Evolutionary conservation across 768 basidiomycete genomes (phyloP).

Genomic region (Ephemerocybe angulata): DNA sequence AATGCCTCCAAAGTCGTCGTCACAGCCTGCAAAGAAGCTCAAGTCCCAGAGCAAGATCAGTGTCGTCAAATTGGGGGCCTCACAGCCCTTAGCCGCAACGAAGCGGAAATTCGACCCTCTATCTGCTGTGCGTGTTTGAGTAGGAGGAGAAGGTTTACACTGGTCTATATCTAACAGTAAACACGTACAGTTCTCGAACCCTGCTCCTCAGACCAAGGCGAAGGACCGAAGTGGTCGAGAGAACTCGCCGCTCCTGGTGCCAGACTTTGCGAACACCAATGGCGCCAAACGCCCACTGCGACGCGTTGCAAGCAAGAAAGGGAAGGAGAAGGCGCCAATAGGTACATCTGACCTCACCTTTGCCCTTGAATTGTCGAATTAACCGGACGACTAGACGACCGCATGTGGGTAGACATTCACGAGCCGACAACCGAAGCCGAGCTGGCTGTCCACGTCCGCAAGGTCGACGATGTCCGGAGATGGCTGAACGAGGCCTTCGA

Average conservation of each 20-base stretch:
- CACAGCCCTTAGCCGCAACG: slow-evolving; percentile 4
- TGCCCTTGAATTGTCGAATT: background rate
- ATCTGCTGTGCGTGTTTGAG: slow-evolving; percentile 28
- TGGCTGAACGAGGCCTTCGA: slow-evolving; percentile 75
- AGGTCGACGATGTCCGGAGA: slow-evolving; percentile 71
- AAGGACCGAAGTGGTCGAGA: slow-evolving; percentile 15
- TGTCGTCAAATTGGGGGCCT: slow-evolving; percentile 10
- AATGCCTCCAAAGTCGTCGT: slow-evolving; percentile 12
- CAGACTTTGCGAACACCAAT: no score
- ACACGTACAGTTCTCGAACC: slow-evolving; percentile 24
- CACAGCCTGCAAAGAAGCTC: slow-evolving; percentile 6
- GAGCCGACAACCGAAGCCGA: slow-evolving; percentile 63
- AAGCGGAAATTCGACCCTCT: slow-evolving; percentile 29
- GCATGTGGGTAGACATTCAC: slow-evolving; percentile 61
- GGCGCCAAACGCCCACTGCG: background rate
- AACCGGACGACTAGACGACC: background rate
- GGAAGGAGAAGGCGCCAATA: background rate
- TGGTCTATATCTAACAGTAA: background rate
- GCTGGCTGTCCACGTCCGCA: slow-evolving; percentile 74
- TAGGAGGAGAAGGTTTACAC: no score
- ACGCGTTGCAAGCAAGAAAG: background rate
- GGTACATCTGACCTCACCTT: background rate
- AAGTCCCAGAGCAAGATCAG: slow-evolving; percentile 8
- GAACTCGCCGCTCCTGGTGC: no score
- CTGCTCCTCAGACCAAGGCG: slow-evolving; percentile 19